A percentile compares a stretch with the other conserved stretches of the same genome.
Evolutionary conservation across 495 filamentous ascomycete genomes (phyloP).

Genomic region (Staphylotrichum longicolle): DNA sequence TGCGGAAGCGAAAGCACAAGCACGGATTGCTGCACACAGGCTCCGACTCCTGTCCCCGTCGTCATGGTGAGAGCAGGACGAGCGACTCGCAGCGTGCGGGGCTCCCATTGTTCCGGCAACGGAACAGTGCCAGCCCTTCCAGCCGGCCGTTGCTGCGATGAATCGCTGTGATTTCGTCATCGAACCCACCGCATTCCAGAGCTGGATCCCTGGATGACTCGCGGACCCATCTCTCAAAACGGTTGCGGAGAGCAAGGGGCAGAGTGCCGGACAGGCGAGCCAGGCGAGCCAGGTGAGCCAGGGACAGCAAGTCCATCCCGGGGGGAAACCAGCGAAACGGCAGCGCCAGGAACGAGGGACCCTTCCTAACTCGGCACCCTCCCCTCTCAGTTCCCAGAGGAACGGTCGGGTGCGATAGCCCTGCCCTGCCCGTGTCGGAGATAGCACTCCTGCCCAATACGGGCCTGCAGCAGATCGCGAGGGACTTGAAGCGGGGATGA

Average conservation of each 20-base stretch:
- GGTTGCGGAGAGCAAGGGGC: neutral
- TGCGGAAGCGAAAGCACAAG: neutral
- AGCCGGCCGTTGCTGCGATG: neutral
- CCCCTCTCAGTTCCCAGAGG: too few species aligned
- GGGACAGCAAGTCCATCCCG: too few species aligned
- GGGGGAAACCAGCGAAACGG: too few species aligned
- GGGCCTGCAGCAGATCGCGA: neutral
- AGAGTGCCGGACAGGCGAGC: neutral
- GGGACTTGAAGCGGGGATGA: neutral
- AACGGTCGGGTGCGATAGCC: too few species aligned
- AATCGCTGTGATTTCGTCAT: constrained; percentile 7
- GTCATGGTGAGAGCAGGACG: neutral
- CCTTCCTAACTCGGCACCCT: too few species aligned
- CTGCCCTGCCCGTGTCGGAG: too few species aligned
- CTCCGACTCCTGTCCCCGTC: too few species aligned
- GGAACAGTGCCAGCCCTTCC: neutral
- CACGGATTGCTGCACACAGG: neutral
- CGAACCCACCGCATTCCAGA: neutral
- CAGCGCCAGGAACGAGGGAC: too few species aligned
- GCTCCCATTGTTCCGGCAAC: neutral
- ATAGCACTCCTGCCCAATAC: too few species aligned
- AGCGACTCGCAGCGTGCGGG: too few species aligned
- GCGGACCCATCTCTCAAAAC: neutral
- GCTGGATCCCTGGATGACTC: constrained; percentile 11
- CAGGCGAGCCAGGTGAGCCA: too few species aligned